A percentile compares a stretch with the other conserved stretches of the same genome.
phyloP scores from a whole-genome alignment of 345 rosid species.

The Cardamine occulta region DNA sequence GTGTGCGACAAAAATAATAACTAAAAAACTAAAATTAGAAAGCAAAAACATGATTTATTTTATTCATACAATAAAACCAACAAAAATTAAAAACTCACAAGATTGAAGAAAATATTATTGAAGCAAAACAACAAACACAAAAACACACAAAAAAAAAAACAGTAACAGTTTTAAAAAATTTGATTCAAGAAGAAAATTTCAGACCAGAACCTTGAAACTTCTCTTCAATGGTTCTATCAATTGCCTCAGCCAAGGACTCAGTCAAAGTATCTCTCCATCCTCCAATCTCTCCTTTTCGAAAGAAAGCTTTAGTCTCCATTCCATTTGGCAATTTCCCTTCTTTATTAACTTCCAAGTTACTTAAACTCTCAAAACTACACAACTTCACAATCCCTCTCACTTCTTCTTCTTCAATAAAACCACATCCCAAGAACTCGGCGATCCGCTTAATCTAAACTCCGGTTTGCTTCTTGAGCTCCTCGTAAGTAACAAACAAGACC shows the following conservation, averaged over 20 bases:
- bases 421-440: slow-evolving; percentile 43
- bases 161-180: background rate
- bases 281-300: slow-evolving; percentile 44
- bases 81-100: no score
- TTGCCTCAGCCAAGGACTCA: slow-evolving; percentile 17
- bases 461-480: slow-evolving; percentile 35
- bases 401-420: slow-evolving; percentile 34
- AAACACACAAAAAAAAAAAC: background rate
- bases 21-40: no score
- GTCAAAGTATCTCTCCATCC: slow-evolving; percentile 45
- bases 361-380: slow-evolving; percentile 44
- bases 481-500: slow-evolving; percentile 45
- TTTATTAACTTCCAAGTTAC: slow-evolving; percentile 41
- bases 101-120: no score
- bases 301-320: slow-evolving; percentile 30
- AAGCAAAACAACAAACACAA: background rate
- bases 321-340: slow-evolving; percentile 47
- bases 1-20: no score
- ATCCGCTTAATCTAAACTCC: slow-evolving; percentile 24
- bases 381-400: slow-evolving; percentile 24
- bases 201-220: slow-evolving; percentile 25
- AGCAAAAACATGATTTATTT: no score
- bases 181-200: slow-evolving; percentile 25
- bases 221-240: slow-evolving; percentile 19
- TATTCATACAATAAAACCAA: no score